phyloP scores from a whole-genome alignment of 78 protist genomes.

The Anaeramoeba ignava region DNA sequence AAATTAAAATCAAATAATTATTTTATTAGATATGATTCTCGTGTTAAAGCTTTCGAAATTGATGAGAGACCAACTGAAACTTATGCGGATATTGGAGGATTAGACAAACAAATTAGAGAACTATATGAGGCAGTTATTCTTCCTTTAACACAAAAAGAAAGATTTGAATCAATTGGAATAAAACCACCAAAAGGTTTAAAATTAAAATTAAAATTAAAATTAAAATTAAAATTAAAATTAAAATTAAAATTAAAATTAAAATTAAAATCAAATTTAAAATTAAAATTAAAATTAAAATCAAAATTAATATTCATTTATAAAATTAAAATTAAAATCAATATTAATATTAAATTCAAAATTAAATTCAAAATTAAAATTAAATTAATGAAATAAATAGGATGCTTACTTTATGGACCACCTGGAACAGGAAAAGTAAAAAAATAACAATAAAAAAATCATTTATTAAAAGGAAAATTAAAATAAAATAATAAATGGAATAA shows the following conservation, averaged over 20 bases:
- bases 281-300: too few relatives aligned
- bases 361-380: too few relatives aligned
- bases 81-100: conserved; percentile 95
- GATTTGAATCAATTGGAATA: conserved; percentile 58
- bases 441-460: not conserved
- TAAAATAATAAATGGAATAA: not conserved
- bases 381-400: too few relatives aligned
- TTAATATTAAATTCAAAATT: too few relatives aligned
- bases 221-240: too few relatives aligned
- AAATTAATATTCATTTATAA: too few relatives aligned
- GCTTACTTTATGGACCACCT: too few relatives aligned
- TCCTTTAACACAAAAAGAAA: conserved; percentile 87
- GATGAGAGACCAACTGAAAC: conserved; percentile 95
- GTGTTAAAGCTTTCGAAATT: conserved; percentile 98
- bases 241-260: too few relatives aligned
- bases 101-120: conserved; percentile 89
- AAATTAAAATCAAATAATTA: too few relatives aligned
- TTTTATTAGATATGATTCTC: conserved; percentile 76
- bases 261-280: too few relatives aligned
- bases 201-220: conserved; percentile 90
- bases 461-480: not conserved
- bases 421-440: too few relatives aligned
- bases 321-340: too few relatives aligned
- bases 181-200: conserved; percentile 70
- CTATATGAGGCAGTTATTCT: conserved; percentile 91